phyloP scores from a whole-genome alignment of 495 filamentous ascomycete genomes.

The Usnea hakonensis region DNA sequence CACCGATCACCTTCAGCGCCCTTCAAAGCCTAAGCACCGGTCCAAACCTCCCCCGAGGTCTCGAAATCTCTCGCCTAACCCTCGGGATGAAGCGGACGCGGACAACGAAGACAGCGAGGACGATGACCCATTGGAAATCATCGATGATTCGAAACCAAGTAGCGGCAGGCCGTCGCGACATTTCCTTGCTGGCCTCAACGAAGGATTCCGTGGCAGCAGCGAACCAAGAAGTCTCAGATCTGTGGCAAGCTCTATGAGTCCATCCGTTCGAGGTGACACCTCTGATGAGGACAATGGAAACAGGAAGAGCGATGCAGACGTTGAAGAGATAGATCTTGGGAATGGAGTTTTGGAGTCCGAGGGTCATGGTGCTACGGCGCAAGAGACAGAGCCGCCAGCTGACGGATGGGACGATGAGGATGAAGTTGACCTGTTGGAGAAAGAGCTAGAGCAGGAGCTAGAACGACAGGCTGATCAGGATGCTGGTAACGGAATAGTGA shows the following conservation, averaged over 20 bases:
- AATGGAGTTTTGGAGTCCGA: slow-evolving; percentile 2
- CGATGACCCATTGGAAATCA: slow-evolving; percentile 21
- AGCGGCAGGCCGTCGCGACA: slow-evolving; percentile 15
- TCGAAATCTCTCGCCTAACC: slow-evolving; percentile 13
- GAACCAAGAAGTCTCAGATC: slow-evolving; percentile 24
- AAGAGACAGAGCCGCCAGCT: slow-evolving; percentile 5
- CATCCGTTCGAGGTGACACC: slow-evolving; percentile 13
- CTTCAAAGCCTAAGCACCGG: slow-evolving; percentile 11
- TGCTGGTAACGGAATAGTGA: slow-evolving; percentile 4
- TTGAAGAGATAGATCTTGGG: slow-evolving; percentile 21
- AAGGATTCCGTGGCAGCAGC: slow-evolving; percentile 13
- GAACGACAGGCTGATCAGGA: slow-evolving; percentile 25
- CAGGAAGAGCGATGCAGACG: slow-evolving; percentile 16
- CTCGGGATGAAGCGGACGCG: slow-evolving; percentile 17
- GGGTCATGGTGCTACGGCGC: slow-evolving; percentile 2
- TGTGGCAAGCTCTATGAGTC: slow-evolving; percentile 26
- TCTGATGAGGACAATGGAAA: slow-evolving; percentile 12
- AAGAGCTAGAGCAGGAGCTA: slow-evolving; percentile 23
- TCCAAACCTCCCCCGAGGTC: neutral
- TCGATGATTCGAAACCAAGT: slow-evolving; percentile 16
- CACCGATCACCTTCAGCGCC: neutral
- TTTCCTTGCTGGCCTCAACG: slow-evolving; percentile 14
- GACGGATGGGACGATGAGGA: slow-evolving; percentile 16
- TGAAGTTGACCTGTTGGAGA: slow-evolving; percentile 14
- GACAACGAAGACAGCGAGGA: slow-evolving; percentile 22